Evolutionary conservation across 139 green algal genomes (phyloP).

Genomic region (Nannochloris sp.): DNA sequence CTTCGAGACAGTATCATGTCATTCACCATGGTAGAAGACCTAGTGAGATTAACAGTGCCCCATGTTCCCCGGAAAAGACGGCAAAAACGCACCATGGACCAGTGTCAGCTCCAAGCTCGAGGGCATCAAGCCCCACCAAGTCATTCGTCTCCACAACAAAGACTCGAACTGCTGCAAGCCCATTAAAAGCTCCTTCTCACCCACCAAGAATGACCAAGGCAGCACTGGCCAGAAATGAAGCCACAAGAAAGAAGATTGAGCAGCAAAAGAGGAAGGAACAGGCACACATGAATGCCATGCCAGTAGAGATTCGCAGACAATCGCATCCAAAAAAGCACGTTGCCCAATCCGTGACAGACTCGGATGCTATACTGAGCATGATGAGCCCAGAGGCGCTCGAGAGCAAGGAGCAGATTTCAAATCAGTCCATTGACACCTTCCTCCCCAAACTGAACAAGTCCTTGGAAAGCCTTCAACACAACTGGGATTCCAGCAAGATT

Average conservation of each 20-base stretch:
- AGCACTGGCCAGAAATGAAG: conserved; percentile 4
- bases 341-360: background rate
- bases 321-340: too few relatives aligned
- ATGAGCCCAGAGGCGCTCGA: background rate
- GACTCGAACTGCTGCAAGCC: background rate
- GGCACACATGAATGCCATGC: conserved; percentile 5
- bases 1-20: too few relatives aligned
- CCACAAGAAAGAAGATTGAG: background rate
- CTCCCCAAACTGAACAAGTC: background rate
- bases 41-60: too few relatives aligned
- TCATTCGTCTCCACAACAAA: background rate
- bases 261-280: background rate
- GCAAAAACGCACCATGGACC: background rate
- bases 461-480: background rate
- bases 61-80: background rate
- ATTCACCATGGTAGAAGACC: too few relatives aligned
- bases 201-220: conserved; percentile 7
- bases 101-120: background rate
- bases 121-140: background rate
- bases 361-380: background rate
- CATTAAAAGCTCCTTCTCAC: background rate
- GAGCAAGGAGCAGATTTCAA: background rate
- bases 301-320: background rate
- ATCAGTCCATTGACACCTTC: background rate
- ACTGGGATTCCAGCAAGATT: background rate